Base-by-base conservation (phyloP, 2,329 filamentous ascomycete species). In the Waltergamsia citrina region DNA sequence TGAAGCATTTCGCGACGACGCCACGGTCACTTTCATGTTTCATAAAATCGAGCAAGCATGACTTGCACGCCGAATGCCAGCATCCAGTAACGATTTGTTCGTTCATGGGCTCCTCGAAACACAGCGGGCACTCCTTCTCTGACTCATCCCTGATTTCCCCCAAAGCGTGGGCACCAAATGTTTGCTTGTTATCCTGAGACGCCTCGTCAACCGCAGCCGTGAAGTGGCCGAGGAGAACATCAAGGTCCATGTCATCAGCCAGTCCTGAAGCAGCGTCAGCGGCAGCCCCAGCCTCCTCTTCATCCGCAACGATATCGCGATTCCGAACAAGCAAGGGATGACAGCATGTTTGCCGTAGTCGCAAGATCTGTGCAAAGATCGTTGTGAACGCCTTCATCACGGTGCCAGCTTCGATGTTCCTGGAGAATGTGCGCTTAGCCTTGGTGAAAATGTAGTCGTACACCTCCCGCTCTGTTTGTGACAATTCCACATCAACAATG, bases 1-100 rank as follows among this genome's bases (percentile, higher is more conserved):
- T 90, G 62, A 94, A 94, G 57, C 92, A 98, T 8, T 81, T 75
- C 2, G 92, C 82, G 0, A 81, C 56, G 32, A 85, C 73, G 28
- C 79, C 78, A 38, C 81, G 85, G 44, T 85, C 79, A 5, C 71
- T 81, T 53, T 94, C 83, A 49, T 94, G 87, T 41, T 83, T 78
- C 49, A 98, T 93, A 46, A 86, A 94, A 45, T 86, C 79, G 3
- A 93, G 63, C n/a, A 96, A 63, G 48, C 92, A 98, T 41, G 85
- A 81, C 58, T 92, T 94, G 63, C 92, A 98, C 1, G 92, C 88
- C 22, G 85, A 94, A 56, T 98, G 92, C 87, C 92, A 98, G 59
- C 92, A 98, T 1, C 86, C 85, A 1, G 92, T 96, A 2, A 98
- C 92, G 1, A 84, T 82, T 51, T 94, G 90, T 35, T 95, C 83